phyloP scores from a whole-genome alignment of 2,329 filamentous ascomycete species.

The Dichotomopilus funicola region DNA sequence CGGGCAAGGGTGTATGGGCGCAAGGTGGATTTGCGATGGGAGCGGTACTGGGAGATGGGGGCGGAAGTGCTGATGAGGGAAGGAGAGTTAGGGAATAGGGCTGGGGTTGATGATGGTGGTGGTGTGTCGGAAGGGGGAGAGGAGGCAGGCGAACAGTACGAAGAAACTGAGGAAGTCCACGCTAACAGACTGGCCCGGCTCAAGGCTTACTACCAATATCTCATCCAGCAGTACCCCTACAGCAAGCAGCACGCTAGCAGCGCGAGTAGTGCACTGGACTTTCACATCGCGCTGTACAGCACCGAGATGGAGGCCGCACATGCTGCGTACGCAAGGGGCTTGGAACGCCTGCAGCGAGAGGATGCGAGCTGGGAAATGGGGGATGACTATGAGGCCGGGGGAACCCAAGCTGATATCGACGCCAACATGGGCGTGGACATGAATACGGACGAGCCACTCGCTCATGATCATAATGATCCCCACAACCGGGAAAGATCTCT shows the following conservation, averaged over 20 bases:
- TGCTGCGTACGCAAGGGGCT: conserved; percentile 46
- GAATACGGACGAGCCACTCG: conserved; percentile 15
- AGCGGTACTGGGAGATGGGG: conserved; percentile 73
- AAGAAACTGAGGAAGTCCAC: not conserved
- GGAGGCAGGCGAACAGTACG: conserved; percentile 8
- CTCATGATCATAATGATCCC: conserved; percentile 7
- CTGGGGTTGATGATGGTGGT: not conserved
- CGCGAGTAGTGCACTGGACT: conserved; percentile 60
- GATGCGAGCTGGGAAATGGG: conserved; percentile 17
- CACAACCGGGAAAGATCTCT: conserved; percentile 35
- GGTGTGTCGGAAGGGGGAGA: not conserved
- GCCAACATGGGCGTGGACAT: conserved; percentile 20
- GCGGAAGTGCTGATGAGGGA: conserved; percentile 73
- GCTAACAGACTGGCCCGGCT: conserved; percentile 39
- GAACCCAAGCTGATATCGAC: not conserved
- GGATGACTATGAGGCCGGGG: conserved; percentile 6
- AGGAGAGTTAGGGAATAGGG: conserved; percentile 29
- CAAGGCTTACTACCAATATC: conserved; percentile 62
- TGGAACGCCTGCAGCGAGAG: conserved; percentile 31
- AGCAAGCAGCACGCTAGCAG: conserved; percentile 52
- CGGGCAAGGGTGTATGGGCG: conserved; percentile 45
- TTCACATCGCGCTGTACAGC: conserved; percentile 74
- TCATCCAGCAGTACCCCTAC: conserved; percentile 73
- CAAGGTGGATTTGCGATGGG: conserved; percentile 60
- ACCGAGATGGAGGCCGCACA: conserved; percentile 74